Evolutionary conservation across 345 rosid genomes (phyloP), one percentile per base, ranked within the genome.

Genomic region (Mangifera indica): DNA sequence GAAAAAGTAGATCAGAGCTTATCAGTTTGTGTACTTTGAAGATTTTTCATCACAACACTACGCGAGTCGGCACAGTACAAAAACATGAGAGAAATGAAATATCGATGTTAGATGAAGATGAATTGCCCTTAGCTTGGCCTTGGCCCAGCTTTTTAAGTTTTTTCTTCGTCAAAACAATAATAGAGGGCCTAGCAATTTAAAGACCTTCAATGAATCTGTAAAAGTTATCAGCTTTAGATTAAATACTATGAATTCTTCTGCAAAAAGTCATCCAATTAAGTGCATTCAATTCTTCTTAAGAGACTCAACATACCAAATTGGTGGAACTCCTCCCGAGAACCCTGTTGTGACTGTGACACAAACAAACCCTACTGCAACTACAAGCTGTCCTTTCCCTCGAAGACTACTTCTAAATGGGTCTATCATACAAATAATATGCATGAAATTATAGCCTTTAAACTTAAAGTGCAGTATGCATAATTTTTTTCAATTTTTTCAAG

Each of bases 281-380:
- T 70, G 84, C 88, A 87, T 85, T 84, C 58, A 81, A 80, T 85
- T 73, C 82, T 73, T 79, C 83, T 73, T 44, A 69, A 52, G 77
- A 37, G 63, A 59, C 78, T 76, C 72, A 66, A 81, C 74, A 66
- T 67, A 51, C 52, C 72, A 72, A 71, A 25, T 68, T 60, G 64
- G 74, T 79, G 72, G 75, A 67, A 66, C 78, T 58, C 57, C 78
- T 73, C 72, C 75, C 75, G n/a, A 45, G 21, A 53, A 51, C 25
- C 68, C 59, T 65, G 53, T 60, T 49, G 49, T 62, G 18, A 53
- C 71, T 37, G 42, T 37, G 25, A 62, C 78, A 65, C 37, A 17
- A 70, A 68, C 72, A 76, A 71, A 79, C 81, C 78, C 84, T 73
- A 60, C 66, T 32, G 25, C 34, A 49, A 25, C 42, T 66, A 29